Base-by-base conservation (phyloP, 495 filamentous ascomycete genomes). In the Penicillium paradoxum region DNA sequence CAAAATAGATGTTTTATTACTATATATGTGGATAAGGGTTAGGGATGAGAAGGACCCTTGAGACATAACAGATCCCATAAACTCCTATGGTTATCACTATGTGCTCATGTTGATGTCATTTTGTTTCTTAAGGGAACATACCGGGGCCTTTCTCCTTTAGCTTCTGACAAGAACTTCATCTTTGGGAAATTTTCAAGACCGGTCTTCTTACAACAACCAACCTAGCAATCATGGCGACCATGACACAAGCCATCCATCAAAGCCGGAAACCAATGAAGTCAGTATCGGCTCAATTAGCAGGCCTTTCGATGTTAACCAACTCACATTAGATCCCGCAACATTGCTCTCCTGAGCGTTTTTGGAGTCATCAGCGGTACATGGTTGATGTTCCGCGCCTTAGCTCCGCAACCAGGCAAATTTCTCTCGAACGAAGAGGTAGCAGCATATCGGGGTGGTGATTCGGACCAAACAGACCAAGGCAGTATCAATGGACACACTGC, bases 331-430 rank as follows among this genome's bases (percentile, higher is more conserved):
- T 52, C 45, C 27, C 54, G 58, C 41, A 57, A 55, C 19, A 51
- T 58, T 19, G 61, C 55, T 5, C 6, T 62, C 10, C 34, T 62
- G 21, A 64, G 58, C 25, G 51, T 53, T 22, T 41, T 47, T 21
- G 55, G 62, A 5, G 58, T 64, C 15, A 39, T 64, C 11, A 53
- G 55, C 8, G 62, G 58, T 6, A 52, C 58, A 29, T 53, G 36
- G 25, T 13, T 58, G 11, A 38, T 64, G 41, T 62, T 59, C 30
- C 41, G 55, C 19, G 19, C 51, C 7, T 40, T 54, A 47, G 58
- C 58, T 17, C 53, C 57, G 2, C 45, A 53, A 24, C 36, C 18
- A 44, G 42, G 54, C 1, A 53, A 36, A 2, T 6, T 54, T 2
- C 6, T 54, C 9, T 41, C 58, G 7, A 53, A 49, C 18, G 34